Evolutionary conservation across 495 filamentous ascomycete genomes (phyloP).

Genomic region (Baudoinia panamericana): DNA sequence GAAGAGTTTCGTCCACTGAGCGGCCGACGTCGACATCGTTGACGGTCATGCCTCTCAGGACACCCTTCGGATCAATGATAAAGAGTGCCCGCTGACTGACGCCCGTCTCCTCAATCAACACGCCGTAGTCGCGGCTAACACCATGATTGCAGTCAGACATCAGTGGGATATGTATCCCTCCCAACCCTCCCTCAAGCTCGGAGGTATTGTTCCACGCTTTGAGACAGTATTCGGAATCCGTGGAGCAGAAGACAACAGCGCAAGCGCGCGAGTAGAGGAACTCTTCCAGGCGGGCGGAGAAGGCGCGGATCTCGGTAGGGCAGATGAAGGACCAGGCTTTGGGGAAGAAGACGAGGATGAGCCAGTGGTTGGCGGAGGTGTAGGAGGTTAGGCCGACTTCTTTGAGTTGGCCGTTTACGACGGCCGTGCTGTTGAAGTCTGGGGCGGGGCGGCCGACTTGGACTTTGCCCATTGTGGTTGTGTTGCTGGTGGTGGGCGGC

Average conservation of each 20-base stretch:
- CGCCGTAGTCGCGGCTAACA: slow-evolving; percentile 42
- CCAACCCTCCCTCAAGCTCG: slow-evolving; percentile 42
- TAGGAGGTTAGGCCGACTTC: slow-evolving; percentile 34
- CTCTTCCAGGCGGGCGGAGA: slow-evolving; percentile 33
- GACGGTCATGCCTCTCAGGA: slow-evolving; percentile 43
- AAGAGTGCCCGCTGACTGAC: slow-evolving; percentile 46
- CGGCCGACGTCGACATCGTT: slow-evolving; percentile 48
- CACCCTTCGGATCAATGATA: slow-evolving; percentile 45
- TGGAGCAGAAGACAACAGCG: slow-evolving; percentile 39
- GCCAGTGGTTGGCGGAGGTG: slow-evolving; percentile 34
- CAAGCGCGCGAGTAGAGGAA: slow-evolving; percentile 33
- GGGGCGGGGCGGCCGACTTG: slow-evolving; percentile 7
- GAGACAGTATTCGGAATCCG: slow-evolving; percentile 39
- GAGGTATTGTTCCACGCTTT: slow-evolving; percentile 41
- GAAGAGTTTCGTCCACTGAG: slow-evolving; percentile 44
- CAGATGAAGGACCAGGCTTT: slow-evolving; percentile 45
- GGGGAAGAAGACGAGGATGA: slow-evolving; percentile 39
- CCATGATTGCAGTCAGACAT: slow-evolving; percentile 44
- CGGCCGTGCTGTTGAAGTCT: slow-evolving; percentile 2
- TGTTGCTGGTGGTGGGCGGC: not conserved
- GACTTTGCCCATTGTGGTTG: slow-evolving; percentile 1
- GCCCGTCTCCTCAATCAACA: slow-evolving; percentile 45
- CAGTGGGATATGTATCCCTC: slow-evolving; percentile 39
- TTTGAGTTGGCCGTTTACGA: slow-evolving; percentile 9
- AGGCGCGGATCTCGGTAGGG: slow-evolving; percentile 41